A percentile compares a stretch with the other conserved stretches of the same genome.
phyloP scores from a whole-genome alignment of 306 rosid species.

The Malus domestica region DNA sequence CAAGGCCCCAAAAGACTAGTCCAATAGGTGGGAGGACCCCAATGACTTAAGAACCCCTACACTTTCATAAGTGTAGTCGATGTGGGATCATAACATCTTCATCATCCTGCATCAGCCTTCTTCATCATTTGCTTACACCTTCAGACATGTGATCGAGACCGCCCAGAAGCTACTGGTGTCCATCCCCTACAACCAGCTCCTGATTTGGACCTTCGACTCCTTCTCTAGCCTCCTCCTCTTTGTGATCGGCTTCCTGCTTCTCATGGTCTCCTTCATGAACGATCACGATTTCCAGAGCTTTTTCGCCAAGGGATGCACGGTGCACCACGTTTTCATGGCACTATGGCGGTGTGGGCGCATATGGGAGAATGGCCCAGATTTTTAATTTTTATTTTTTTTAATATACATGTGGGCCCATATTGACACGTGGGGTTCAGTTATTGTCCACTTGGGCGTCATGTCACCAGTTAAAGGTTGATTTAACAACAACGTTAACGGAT shows the following conservation, averaged over 20 bases:
- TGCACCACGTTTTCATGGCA: constrained; percentile 68
- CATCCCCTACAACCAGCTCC: constrained; percentile 79
- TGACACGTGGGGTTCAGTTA: too few relatives aligned
- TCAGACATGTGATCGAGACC: constrained; percentile 62
- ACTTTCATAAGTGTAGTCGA: too few relatives aligned
- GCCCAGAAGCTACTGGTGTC: constrained; percentile 64
- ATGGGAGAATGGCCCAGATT: too few relatives aligned
- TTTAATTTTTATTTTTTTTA: too few relatives aligned
- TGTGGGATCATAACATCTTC: too few relatives aligned
- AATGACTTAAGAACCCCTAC: too few relatives aligned
- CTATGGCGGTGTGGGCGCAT: constrained; percentile 40
- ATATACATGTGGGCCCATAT: too few relatives aligned
- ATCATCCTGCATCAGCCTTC: constrained; percentile 34
- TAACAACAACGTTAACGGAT: too few relatives aligned
- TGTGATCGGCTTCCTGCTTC: constrained; percentile 68
- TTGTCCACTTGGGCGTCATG: accelerated
- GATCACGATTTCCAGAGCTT: constrained; percentile 69
- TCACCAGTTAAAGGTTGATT: too few relatives aligned
- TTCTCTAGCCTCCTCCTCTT: constrained; percentile 76
- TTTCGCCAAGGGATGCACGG: constrained; percentile 72
- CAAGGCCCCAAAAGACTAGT: too few relatives aligned
- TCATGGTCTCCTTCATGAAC: constrained; percentile 77
- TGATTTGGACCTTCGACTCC: constrained; percentile 81
- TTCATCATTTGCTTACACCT: constrained; percentile 67
- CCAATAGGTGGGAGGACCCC: too few relatives aligned